A percentile compares a stretch with the other conserved stretches of the same genome.
Evolutionary conservation across 2,329 filamentous ascomycete species (phyloP).

Genomic region (Pseudogymnoascus sp.): DNA sequence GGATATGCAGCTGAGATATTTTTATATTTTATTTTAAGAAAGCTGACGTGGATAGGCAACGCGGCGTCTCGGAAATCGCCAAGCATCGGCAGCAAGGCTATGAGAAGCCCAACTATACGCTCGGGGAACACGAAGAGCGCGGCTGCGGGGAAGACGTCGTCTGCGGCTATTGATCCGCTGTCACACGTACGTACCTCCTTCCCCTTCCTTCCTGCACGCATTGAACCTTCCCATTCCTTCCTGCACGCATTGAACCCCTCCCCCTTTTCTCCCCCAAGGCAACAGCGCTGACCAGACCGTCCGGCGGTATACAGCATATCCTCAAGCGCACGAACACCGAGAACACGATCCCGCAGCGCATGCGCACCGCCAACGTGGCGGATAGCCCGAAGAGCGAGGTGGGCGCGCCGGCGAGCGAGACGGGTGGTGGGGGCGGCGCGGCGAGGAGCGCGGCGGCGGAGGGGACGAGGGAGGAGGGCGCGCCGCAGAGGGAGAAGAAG

Average conservation of each 20-base stretch:
- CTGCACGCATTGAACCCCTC: not conserved
- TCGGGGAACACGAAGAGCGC: not conserved
- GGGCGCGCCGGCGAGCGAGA: constrained; percentile 12
- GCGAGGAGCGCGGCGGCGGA: constrained; percentile 32
- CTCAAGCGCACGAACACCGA: constrained; percentile 60
- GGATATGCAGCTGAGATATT: not conserved
- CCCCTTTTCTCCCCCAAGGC: not conserved
- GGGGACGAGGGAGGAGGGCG: constrained; percentile 23
- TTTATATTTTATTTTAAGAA: too few species aligned
- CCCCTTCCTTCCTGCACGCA: not conserved
- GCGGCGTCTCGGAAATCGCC: not conserved
- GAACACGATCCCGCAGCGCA: constrained; percentile 42
- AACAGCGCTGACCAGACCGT: not conserved
- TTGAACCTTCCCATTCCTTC: not conserved
- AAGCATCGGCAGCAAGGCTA: not conserved
- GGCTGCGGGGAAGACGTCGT: not conserved
- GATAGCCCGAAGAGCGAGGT: constrained; percentile 42
- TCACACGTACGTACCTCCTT: constrained; percentile 48
- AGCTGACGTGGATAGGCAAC: not conserved
- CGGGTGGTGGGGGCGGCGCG: constrained; percentile 28
- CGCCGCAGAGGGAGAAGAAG: constrained; percentile 54
- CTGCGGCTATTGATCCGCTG: constrained; percentile 54
- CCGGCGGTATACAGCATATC: constrained; percentile 37
- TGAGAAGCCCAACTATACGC: not conserved
- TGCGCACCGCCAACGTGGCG: constrained; percentile 44